Evolutionary conservation across 805 yeast genomes (phyloP), one percentile per base, ranked within the genome.

Genomic region (Candida pseudoglaebosa): DNA sequence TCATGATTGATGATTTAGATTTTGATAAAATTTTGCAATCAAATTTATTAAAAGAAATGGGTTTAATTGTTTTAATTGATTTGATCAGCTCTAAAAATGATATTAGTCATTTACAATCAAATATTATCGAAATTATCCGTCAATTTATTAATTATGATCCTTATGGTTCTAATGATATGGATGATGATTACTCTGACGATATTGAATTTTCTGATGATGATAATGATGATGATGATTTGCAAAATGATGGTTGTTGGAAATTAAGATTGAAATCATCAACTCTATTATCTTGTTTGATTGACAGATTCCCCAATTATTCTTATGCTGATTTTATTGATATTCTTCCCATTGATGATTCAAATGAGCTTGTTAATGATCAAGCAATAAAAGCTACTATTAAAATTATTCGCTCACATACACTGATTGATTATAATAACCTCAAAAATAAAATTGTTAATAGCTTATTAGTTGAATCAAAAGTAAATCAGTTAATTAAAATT

Each of bases 221-320:
- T 8, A 75, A 69, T 24, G 59, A 49, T 5, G 58, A 56, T 41
- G 67, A 64, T 13, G 82, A 75, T 38, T 67, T 65, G 37, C 67
- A 64, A 31, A 57, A 57, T 38, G 69, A 67, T 38, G 70, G 65
- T 6, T 59, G 66, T 6, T 81, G 90, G 84, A 80, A 76, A 45
- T 58, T 84, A 14, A 64, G 93, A 42, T 62, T 75, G 30, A 72
- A 71, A 38, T 60, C 85, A 0, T 66, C 76, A 5, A 61, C 59
- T 21, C 50, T 79, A 24, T 49, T 73, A 5, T 55, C 67, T 15
- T 30, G 42, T 5, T 34, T 49, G 10, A 57, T 73, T n/a, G 50
- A 49, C 2, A 46, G 52, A 2, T 64, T 61, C 37, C 76, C 80
- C 2, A 29, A 33, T 5, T 39, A 37, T 16, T 26, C 55, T 3